Conservation (phyloP, 805 yeast species). For the Yarrowia sp. region DNA sequence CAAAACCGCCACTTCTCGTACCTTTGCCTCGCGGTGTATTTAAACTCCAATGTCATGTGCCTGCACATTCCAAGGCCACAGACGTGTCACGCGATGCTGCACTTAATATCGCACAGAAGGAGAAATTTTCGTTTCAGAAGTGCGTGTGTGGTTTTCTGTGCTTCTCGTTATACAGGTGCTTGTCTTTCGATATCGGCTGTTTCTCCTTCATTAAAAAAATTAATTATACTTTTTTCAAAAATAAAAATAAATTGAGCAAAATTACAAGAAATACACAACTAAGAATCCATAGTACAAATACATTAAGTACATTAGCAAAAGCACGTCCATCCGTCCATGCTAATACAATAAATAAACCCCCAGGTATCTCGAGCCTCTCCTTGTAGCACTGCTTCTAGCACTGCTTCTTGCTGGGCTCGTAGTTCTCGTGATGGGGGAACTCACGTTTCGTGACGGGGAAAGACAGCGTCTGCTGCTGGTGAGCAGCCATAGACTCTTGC, state of each 20-base stretch:
- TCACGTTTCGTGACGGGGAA: constrained; percentile 3
- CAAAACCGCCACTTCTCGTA: background rate
- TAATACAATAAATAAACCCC: background rate
- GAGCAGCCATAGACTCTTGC: background rate
- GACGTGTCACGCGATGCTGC: background rate
- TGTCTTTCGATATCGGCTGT: too few relatives aligned
- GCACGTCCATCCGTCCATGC: too few relatives aligned
- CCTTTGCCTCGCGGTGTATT: background rate
- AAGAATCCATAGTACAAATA: background rate
- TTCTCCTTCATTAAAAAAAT: too few relatives aligned
- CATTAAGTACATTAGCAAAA: too few relatives aligned
- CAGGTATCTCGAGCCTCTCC: too few relatives aligned
- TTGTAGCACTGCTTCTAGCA: background rate
- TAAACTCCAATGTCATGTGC: background rate
- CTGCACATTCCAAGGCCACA: background rate
- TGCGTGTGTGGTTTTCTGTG: too few relatives aligned
- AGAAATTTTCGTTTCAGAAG: too few relatives aligned
- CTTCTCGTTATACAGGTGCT: too few relatives aligned
- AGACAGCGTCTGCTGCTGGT: background rate
- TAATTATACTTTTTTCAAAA: too few relatives aligned
- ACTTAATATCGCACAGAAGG: too few relatives aligned
- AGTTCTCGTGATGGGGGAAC: background rate
- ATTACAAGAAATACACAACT: too few relatives aligned
- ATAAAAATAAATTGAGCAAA: too few relatives aligned
- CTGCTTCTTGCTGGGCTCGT: constrained; percentile 2